These are phyloP conservation scores for Pinus tabuliformis DNA, from an alignment of 75 land plant genomes.

Conservation along the genomic window DNA sequence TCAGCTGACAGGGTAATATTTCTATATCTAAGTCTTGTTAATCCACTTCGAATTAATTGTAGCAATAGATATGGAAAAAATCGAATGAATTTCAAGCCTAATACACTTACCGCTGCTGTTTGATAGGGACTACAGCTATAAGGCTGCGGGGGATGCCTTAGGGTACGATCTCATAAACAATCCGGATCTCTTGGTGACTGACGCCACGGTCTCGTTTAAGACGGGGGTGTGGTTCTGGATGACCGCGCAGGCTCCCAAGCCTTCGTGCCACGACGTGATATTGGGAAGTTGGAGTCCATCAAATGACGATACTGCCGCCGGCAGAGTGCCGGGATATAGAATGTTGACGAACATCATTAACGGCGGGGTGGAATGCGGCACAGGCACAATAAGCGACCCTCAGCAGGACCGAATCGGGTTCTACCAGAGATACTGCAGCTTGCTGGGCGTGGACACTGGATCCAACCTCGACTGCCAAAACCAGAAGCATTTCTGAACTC, in stretches of 20 bases:
- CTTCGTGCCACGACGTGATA: conserved; percentile 57
- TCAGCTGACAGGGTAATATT: too few relatives aligned
- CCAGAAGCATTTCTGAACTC: conserved; percentile 13
- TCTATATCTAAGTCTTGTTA: too few relatives aligned
- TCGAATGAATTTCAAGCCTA: too few relatives aligned
- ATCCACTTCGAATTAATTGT: too few relatives aligned
- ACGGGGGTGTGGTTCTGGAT: conserved; percentile 74
- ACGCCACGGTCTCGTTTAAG: conserved; percentile 43
- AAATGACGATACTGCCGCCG: conserved; percentile 18
- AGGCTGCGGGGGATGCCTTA: conserved; percentile 27
- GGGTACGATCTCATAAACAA: conserved; percentile 26
- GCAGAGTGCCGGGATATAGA: conserved; percentile 53
- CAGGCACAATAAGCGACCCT: conserved; percentile 23
- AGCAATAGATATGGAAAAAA: conserved; percentile 9
- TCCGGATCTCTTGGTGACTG: conserved; percentile 44
- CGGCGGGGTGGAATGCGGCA: conserved; percentile 56
- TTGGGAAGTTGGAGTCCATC: conserved; percentile 54
- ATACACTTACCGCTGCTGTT: too few relatives aligned
- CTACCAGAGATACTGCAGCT: conserved; percentile 50
- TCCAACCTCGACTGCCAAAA: conserved; percentile 33
- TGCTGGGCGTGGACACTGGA: conserved; percentile 33
- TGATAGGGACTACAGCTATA: conserved; percentile 51
- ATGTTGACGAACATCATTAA: conserved; percentile 66
- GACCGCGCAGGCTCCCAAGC: conserved; percentile 37
- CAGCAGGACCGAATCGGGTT: conserved; percentile 32